Conservation (phyloP, 177 flowering plant genomes). For the Vitis hybrid region DNA sequence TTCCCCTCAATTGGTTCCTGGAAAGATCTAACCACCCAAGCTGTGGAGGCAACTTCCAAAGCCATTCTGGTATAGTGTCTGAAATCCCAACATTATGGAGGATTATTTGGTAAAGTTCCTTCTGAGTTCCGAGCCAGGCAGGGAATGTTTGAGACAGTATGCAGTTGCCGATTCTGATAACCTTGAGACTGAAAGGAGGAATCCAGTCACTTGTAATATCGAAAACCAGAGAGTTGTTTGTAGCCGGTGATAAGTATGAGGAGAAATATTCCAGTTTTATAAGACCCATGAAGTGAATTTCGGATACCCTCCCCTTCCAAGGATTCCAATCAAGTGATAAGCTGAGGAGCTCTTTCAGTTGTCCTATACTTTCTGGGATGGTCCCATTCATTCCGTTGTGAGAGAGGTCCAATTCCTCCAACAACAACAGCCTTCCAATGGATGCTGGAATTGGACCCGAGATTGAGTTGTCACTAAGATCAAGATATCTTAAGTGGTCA, state of each 20-base stretch:
- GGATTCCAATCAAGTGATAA: constrained; percentile 4
- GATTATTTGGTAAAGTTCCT: constrained; percentile 1
- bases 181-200: constrained; percentile 21
- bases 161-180: constrained; percentile 8
- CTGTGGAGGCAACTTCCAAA: constrained; percentile 11
- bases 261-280: neutral
- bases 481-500: constrained; percentile 7
- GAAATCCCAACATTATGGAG: constrained; percentile 15
- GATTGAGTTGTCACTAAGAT: constrained; percentile 9
- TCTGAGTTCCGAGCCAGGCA: constrained; percentile 22
- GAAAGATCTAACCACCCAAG: constrained; percentile 7
- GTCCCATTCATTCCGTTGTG: constrained; percentile 19
- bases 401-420: constrained; percentile 14
- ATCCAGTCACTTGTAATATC: constrained; percentile 4
- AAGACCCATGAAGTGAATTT: constrained; percentile 17
- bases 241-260: neutral
- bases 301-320: constrained; percentile 15
- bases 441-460: constrained; percentile 19
- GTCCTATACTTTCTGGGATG: constrained; percentile 23
- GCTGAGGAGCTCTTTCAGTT: constrained; percentile 11
- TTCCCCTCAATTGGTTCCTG: constrained; percentile 17
- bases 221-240: constrained; percentile 9
- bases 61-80: constrained; percentile 29
- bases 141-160: constrained; percentile 17
- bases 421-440: constrained; percentile 9